Conservation (phyloP, 2,329 filamentous ascomycete species). For the Paraphaeosphaeria minitans region DNA sequence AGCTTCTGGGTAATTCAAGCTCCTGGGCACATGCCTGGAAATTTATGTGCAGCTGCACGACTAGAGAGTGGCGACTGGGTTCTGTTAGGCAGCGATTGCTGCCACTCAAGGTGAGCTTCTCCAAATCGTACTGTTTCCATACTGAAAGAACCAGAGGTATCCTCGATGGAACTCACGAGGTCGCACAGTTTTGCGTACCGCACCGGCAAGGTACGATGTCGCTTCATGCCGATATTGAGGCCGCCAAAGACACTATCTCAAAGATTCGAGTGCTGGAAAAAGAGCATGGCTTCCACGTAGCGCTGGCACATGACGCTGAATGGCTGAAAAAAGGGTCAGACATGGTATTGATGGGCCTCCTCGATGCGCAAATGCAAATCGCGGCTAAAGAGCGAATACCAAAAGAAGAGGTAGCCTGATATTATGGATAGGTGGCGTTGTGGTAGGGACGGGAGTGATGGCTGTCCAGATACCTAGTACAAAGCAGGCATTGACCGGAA, state of each 20-base stretch:
- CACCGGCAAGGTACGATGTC: constrained; percentile 25
- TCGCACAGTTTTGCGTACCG: constrained; percentile 35
- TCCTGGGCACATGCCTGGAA: constrained; percentile 46
- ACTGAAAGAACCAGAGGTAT: constrained; percentile 27
- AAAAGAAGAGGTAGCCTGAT: constrained; percentile 26
- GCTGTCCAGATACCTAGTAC: no score
- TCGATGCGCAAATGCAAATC: constrained; percentile 31
- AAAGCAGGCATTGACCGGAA: background rate
- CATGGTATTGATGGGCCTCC: constrained; percentile 34
- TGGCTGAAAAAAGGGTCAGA: constrained; percentile 37
- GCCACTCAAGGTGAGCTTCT: constrained; percentile 36
- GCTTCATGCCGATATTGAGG: constrained; percentile 32
- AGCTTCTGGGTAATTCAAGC: constrained; percentile 47
- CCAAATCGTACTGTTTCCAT: no score
- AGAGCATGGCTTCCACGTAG: constrained; percentile 31
- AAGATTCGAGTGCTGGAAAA: constrained; percentile 33
- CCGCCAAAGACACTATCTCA: constrained; percentile 34
- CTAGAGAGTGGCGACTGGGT: constrained; percentile 35
- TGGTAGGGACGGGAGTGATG: background rate
- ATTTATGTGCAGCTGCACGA: constrained; percentile 44
- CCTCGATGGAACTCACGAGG: constrained; percentile 34
- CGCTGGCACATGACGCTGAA: constrained; percentile 37
- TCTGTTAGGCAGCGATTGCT: constrained; percentile 42
- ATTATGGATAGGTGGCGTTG: background rate
- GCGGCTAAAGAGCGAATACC: constrained; percentile 30